Conservation (phyloP, 352 stramenopile species). For the Pythium aphanidermatum region DNA sequence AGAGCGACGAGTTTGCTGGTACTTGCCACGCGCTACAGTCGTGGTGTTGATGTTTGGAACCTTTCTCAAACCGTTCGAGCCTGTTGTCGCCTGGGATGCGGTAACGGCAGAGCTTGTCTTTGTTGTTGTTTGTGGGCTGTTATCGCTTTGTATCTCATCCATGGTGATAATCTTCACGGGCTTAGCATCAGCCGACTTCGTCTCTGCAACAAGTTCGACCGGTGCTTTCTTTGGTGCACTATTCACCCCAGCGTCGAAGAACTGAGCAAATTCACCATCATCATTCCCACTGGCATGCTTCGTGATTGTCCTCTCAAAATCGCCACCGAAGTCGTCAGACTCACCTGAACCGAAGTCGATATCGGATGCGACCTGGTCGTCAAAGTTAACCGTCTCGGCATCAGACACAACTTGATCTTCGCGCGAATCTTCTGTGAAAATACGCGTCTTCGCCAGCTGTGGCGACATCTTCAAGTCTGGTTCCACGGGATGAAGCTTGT, state of each 20-base stretch:
- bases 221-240: not conserved
- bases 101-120: not conserved
- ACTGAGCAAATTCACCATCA: slow-evolving; percentile 13
- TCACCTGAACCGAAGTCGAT: slow-evolving; percentile 18
- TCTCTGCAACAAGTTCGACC: too few relatives aligned
- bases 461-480: slow-evolving; percentile 14
- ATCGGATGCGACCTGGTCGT: slow-evolving; percentile 15
- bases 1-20: slow-evolving; percentile 8
- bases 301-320: not conserved
- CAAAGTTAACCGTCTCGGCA: slow-evolving; percentile 9
- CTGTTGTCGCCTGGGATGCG: not conserved
- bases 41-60: slow-evolving; percentile 14
- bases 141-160: too few relatives aligned
- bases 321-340: slow-evolving; percentile 10
- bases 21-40: slow-evolving; percentile 17
- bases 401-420: slow-evolving; percentile 1
- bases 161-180: too few relatives aligned
- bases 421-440: not conserved
- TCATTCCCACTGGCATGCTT: slow-evolving; percentile 2
- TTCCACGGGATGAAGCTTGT: slow-evolving; percentile 11
- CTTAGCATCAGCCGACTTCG: too few relatives aligned
- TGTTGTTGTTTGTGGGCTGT: not conserved
- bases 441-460: slow-evolving; percentile 1
- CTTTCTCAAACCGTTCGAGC: slow-evolving; percentile 18
- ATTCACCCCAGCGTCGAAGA: slow-evolving; percentile 3